These are phyloP conservation scores for Firmiana major DNA, from an alignment of 345 rosid species.

Conservation along the genomic window DNA sequence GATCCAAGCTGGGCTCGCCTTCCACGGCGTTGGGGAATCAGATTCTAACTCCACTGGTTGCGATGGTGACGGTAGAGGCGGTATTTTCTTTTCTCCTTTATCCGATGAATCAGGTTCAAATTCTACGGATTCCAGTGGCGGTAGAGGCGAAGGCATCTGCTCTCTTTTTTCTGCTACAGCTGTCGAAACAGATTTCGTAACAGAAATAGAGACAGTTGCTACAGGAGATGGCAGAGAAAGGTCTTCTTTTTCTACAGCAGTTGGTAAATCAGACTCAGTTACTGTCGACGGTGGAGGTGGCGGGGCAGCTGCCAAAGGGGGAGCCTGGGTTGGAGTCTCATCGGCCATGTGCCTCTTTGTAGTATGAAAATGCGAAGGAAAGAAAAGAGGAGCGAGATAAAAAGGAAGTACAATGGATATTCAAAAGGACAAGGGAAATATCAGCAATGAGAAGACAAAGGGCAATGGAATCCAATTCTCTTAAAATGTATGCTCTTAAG, in stretches of 20 bases:
- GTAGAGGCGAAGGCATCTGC: neutral
- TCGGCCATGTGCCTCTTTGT: no score
- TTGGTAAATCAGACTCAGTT: constrained; percentile 10
- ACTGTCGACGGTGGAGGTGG: neutral
- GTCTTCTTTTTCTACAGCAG: constrained; percentile 23
- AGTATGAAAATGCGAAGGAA: no score
- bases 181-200: constrained; percentile 14
- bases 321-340: no score
- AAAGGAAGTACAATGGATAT: no score
- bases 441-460: no score
- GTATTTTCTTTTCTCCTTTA: neutral
- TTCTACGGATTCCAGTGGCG: neutral
- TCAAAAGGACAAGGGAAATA: no score
- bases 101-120: neutral
- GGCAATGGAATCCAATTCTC: no score
- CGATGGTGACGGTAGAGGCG: constrained; percentile 10
- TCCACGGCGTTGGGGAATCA: neutral
- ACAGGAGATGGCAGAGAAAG: constrained; percentile 6
- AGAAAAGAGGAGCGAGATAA: no score
- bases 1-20: no score
- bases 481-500: no score
- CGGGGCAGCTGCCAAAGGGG: constrained; percentile 13
- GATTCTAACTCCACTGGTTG: constrained; percentile 9
- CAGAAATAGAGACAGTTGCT: neutral
- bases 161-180: constrained; percentile 4